A percentile compares a stretch with the other conserved stretches of the same genome.
phyloP scores from a whole-genome alignment of 2,329 filamentous ascomycete species.

The Botrytis fabae region DNA sequence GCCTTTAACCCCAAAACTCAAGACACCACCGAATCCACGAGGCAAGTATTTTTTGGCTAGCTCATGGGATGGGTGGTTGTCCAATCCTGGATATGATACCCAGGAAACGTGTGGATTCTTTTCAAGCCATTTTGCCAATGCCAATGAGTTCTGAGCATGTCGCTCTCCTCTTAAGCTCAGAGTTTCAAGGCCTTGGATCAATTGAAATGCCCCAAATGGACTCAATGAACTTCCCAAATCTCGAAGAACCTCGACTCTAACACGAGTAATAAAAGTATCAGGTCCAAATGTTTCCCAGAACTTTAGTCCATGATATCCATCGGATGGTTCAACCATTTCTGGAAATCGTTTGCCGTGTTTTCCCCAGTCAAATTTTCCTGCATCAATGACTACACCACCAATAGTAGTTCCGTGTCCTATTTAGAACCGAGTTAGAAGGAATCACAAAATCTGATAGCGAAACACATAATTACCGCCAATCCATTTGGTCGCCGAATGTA shows the following conservation, averaged over 20 bases:
- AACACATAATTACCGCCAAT: slow-evolving; percentile 56
- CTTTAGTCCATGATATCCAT: slow-evolving; percentile 88
- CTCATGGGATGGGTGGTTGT: slow-evolving; percentile 76
- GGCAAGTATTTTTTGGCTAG: slow-evolving; percentile 83
- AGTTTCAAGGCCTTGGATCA: slow-evolving; percentile 86
- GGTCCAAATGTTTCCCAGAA: slow-evolving; percentile 92
- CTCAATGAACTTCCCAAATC: slow-evolving; percentile 82
- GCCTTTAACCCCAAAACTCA: slow-evolving; percentile 92
- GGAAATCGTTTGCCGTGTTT: slow-evolving; percentile 84
- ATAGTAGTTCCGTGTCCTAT: slow-evolving; percentile 85
- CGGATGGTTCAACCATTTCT: slow-evolving; percentile 83
- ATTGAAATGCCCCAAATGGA: slow-evolving; percentile 90
- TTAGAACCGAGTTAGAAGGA: background rate
- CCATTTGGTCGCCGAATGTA: slow-evolving; percentile 95
- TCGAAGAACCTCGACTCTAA: slow-evolving; percentile 84
- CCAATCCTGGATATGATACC: slow-evolving; percentile 90
- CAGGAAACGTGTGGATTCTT: slow-evolving; percentile 80
- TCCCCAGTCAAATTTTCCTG: slow-evolving; percentile 92
- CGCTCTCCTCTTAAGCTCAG: slow-evolving; percentile 82
- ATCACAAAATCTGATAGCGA: background rate
- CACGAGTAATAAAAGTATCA: slow-evolving; percentile 78
- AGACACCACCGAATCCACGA: slow-evolving; percentile 82
- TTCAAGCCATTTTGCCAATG: slow-evolving; percentile 80
- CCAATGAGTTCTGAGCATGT: slow-evolving; percentile 80
- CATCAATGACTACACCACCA: slow-evolving; percentile 80